Percentiles rank a stretch among this genome's conserved stretches.
Conservation (phyloP, 108 stramenopile genomes). For the Licmophora abbreviata region DNA sequence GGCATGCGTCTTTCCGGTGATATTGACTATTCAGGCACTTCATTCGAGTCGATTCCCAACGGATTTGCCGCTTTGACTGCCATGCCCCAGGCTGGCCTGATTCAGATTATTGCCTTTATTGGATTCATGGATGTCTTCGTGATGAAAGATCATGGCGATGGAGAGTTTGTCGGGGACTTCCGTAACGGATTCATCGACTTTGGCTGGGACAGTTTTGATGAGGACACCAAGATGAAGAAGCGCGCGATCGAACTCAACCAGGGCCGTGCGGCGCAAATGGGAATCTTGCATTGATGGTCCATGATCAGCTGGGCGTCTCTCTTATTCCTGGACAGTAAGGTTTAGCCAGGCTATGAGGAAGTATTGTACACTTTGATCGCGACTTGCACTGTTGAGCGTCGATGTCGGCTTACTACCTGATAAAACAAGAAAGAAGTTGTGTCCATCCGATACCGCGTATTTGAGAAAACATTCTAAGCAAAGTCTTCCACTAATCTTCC, state of each 20-base stretch:
- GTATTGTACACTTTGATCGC: too few relatives aligned
- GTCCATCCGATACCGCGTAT: too few relatives aligned
- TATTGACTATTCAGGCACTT: slow-evolving; percentile 50
- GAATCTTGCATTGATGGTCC: slow-evolving; percentile 86
- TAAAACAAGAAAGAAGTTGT: too few relatives aligned
- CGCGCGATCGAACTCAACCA: slow-evolving; percentile 89
- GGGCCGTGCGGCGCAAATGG: slow-evolving; percentile 88
- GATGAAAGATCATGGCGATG: slow-evolving; percentile 58
- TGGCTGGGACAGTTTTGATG: slow-evolving; percentile 55
- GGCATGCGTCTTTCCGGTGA: slow-evolving; percentile 26
- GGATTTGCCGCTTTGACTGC: slow-evolving; percentile 51
- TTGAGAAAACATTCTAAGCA: too few relatives aligned
- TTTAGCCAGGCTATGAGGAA: too few relatives aligned
- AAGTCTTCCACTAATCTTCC: too few relatives aligned
- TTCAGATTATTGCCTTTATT: slow-evolving; percentile 49
- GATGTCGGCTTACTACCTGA: too few relatives aligned
- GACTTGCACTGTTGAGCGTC: too few relatives aligned
- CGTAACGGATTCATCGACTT: slow-evolving; percentile 71
- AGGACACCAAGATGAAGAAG: slow-evolving; percentile 56
- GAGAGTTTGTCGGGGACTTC: slow-evolving; percentile 75
- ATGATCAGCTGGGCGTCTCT: slow-evolving; percentile 71
- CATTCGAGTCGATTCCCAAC: slow-evolving; percentile 49
- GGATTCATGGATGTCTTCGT: slow-evolving; percentile 69
- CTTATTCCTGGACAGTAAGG: too few relatives aligned
- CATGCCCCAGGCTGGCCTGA: slow-evolving; percentile 44